Percentiles rank a stretch among this genome's conserved stretches.
These are phyloP conservation scores for Lactifluus echinatus DNA, from an alignment of 768 basidiomycete species.

Conservation along the genomic window DNA sequence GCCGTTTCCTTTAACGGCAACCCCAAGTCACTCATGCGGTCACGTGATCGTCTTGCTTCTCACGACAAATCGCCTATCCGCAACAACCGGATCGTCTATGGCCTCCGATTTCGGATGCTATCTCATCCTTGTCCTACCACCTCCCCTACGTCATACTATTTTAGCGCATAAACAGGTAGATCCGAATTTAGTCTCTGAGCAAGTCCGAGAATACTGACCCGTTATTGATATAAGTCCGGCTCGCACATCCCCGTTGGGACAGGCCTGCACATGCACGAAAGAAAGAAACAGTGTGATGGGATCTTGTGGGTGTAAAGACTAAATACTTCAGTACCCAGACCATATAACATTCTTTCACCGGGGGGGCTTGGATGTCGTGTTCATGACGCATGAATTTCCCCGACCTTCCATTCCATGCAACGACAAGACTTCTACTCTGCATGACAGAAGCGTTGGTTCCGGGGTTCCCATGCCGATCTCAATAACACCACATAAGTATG, in stretches of 20 bases:
- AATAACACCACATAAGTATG: background rate
- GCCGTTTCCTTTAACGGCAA: conserved; percentile 10
- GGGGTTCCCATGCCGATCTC: background rate
- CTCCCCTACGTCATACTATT: background rate
- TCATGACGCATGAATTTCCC: background rate
- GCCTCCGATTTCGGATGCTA: background rate
- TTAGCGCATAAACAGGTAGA: too few species aligned
- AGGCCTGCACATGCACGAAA: background rate
- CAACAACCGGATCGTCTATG: background rate
- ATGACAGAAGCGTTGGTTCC: background rate
- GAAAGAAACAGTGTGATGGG: background rate
- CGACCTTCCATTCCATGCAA: background rate
- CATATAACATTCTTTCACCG: background rate
- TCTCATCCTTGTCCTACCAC: background rate
- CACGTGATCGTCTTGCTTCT: conserved; percentile 9
- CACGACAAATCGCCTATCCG: background rate
- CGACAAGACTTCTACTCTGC: background rate
- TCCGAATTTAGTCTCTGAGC: background rate
- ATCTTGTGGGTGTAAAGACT: background rate
- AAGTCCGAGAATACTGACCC: conserved; percentile 5
- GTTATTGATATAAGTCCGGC: background rate
- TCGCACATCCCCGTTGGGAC: background rate
- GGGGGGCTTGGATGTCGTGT: background rate
- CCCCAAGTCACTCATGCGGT: conserved; percentile 15
- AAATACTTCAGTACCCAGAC: background rate